Evolutionary conservation across 2,329 filamentous ascomycete genomes (phyloP), one percentile per base, ranked within the genome.

Genomic region (Pseudohalonectria lignicola): DNA sequence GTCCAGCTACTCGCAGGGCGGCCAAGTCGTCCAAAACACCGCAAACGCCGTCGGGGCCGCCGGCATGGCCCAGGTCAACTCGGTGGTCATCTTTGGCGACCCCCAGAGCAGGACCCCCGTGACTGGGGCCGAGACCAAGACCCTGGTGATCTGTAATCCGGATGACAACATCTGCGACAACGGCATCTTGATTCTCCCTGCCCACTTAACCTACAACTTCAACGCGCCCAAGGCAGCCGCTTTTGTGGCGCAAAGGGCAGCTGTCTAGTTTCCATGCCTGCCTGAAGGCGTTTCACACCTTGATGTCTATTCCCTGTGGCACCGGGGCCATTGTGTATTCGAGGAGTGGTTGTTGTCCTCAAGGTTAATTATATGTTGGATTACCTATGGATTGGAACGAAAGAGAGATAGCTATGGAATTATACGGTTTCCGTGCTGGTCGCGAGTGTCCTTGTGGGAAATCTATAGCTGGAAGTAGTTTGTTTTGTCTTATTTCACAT

Each of bases 1-100:
- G 47, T 52, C 59, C 10, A 64, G 63, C 6, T 67, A 53, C 34
- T 50, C 49, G 10, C 53, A 55, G 36, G 53, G 53, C 20, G 50
- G 45, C 3, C 53, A 53, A 42, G 36, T 56, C 16, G 46, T 53
- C n/a, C 50, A 52, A 40, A 52, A 50, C 17, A 49, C 53, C 11
- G 47, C 47, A 5, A 32, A 26, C 15, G 31, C 46, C 4, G 39
- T 55, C 13, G 37, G 46, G 17, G 32, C 43, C 13, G 18, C 41
- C 2, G 41, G 37, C 3, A 43, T 43, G 32, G 26, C 42, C 12
- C 44, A 45, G n/a, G 43, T 54, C 39, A 46, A 36, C 37, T 46
- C 50, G 2, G 47, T 50, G 5, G 47, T 55, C 5, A 47, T 51
- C n/a, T 55, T 55, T 25, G 52, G 52, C 12, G 51, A 53, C 37